Conservation (phyloP, 1,284 basidiomycete species). For the Ceratobasidium sp. region DNA sequence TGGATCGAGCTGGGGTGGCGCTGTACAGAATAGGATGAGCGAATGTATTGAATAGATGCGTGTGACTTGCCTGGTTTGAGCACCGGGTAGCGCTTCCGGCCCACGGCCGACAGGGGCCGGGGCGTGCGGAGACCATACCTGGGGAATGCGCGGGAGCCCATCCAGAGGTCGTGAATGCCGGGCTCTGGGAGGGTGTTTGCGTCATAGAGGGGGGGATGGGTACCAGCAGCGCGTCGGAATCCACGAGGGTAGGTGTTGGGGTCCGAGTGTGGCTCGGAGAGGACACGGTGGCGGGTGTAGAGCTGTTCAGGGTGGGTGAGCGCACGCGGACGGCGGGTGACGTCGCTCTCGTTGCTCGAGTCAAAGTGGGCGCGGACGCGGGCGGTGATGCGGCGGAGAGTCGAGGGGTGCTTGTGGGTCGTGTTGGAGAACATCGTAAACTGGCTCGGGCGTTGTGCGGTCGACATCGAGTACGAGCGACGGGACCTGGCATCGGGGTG, state of each 20-base stretch:
- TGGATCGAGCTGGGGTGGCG: background rate
- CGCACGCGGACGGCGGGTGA: constrained; percentile 10
- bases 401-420: constrained; percentile 23
- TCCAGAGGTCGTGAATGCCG: constrained; percentile 23
- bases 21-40: background rate
- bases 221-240: constrained; percentile 1
- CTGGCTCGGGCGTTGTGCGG: constrained; percentile 22
- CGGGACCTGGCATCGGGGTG: constrained; percentile 1
- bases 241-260: constrained; percentile 9
- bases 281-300: constrained; percentile 23
- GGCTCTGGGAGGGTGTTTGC: background rate
- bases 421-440: constrained; percentile 37
- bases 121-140: constrained; percentile 22
- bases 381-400: constrained; percentile 31
- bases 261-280: constrained; percentile 11
- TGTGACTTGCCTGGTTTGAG: constrained; percentile 8
- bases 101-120: constrained; percentile 7
- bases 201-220: background rate
- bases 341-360: constrained; percentile 33
- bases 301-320: constrained; percentile 20
- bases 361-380: constrained; percentile 31
- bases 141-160: constrained; percentile 8
- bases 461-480: constrained; percentile 36
- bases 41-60: background rate
- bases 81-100: background rate